Conservation (phyloP, 2,329 filamentous ascomycete species). For the Trichophyton benhamiae region DNA sequence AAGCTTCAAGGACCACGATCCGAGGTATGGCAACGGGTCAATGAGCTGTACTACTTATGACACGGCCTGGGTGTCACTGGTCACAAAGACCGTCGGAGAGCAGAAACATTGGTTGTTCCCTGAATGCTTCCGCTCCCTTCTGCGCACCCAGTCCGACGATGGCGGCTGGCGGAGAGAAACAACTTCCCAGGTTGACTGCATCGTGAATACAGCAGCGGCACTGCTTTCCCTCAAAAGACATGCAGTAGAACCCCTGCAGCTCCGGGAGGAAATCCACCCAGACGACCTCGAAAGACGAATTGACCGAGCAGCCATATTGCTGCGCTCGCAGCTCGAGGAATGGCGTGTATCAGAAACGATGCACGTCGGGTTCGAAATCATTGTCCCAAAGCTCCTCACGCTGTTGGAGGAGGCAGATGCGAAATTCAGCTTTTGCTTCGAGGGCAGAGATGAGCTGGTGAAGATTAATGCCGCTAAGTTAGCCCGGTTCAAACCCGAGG, state of each 20-base stretch:
- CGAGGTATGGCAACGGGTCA: slow-evolving; percentile 11
- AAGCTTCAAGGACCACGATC: too few species aligned
- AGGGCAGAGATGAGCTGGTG: not conserved
- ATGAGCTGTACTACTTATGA: slow-evolving; percentile 23
- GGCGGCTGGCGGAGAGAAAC: slow-evolving; percentile 17
- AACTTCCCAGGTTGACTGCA: slow-evolving; percentile 20
- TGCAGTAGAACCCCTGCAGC: too few species aligned
- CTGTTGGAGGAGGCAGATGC: slow-evolving; percentile 15
- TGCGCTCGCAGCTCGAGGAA: too few species aligned
- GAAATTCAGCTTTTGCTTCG: slow-evolving; percentile 18
- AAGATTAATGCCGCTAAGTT: slow-evolving; percentile 15
- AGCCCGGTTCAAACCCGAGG: slow-evolving; percentile 18
- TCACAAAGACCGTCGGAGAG: slow-evolving; percentile 13
- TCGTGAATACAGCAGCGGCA: slow-evolving; percentile 25
- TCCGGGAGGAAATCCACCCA: too few species aligned
- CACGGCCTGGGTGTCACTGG: slow-evolving; percentile 27
- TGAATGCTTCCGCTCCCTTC: slow-evolving; percentile 22
- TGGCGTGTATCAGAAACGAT: slow-evolving; percentile 14
- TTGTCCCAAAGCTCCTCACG: slow-evolving; percentile 23
- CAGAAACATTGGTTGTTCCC: slow-evolving; percentile 22
- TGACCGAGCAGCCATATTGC: too few species aligned
- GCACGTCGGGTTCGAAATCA: slow-evolving; percentile 28
- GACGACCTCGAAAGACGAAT: too few species aligned
- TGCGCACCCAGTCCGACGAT: slow-evolving; percentile 19
- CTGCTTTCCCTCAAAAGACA: slow-evolving; percentile 18